These are phyloP conservation scores for Plasmodium sp. DNA, from an alignment of 169 alveolate species.

Conservation along the genomic window DNA sequence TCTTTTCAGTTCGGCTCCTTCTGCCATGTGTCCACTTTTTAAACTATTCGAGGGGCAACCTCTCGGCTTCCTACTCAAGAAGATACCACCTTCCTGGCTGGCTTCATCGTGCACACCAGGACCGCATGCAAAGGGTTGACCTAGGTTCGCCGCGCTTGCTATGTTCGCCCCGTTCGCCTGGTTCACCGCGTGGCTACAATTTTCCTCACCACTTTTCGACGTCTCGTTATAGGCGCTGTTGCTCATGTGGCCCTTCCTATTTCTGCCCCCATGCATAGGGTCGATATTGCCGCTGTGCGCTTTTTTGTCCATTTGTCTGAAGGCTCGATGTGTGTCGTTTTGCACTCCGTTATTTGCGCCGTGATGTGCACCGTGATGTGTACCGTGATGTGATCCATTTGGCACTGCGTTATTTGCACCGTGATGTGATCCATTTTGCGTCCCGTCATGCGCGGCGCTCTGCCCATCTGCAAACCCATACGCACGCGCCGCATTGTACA, in stretches of 20 bases:
- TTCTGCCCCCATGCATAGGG: neutral
- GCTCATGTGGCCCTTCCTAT: neutral
- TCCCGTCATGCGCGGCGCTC: neutral
- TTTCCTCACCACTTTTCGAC: conserved; percentile 21
- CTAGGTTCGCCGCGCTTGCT: neutral
- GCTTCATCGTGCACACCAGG: conserved; percentile 7
- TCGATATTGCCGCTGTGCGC: neutral
- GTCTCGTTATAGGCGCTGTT: neutral
- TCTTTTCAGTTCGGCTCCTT: conserved; percentile 3
- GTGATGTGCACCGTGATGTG: neutral
- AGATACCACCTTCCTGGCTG: neutral
- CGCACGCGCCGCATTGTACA: neutral
- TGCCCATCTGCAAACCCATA: neutral
- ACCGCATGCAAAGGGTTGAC: neutral
- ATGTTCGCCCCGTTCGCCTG: neutral
- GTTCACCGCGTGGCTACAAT: neutral
- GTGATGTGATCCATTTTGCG: neutral
- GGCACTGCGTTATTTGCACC: neutral
- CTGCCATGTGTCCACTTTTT: conserved; percentile 3
- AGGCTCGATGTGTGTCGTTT: neutral
- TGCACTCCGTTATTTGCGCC: neutral
- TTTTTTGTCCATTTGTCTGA: neutral
- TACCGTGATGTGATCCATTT: neutral
- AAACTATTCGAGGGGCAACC: neutral
- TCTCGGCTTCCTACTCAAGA: conserved; percentile 2